Base-by-base conservation (phyloP, 2,329 filamentous ascomycete genomes). In the Aspergillus quadricinctus region DNA sequence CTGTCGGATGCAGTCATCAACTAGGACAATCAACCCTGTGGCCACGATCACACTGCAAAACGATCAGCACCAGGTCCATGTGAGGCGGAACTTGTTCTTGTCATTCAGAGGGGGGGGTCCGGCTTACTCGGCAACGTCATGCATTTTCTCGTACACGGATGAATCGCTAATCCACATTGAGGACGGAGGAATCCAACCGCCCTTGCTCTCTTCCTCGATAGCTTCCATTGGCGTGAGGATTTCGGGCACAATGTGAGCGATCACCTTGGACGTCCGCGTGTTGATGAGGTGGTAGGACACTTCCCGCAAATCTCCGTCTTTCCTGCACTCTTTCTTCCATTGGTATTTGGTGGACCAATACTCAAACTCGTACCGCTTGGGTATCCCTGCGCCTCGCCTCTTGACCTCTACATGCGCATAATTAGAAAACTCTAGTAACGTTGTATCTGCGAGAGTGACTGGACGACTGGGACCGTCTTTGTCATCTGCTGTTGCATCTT, bases 381-480 rank as follows among this genome's bases (percentile, higher is more conserved):
- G 81, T 48, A 81, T 78, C 63, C 84, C 86, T 51, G 82, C 78
- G 6, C 88, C 88, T 25, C 84, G 81, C 45, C 90, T 85, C 63
- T 83, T 86, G 51, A 99, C 77, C 62, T 96, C 89, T 43, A 97
- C 86, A 65, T 94, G 91, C 2, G 93, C 93, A 71, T 99, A 99
- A 77, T 97, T 99, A 63, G 91, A 95, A 72, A 97, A 99, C 71
- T 97, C 93, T 35, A 99, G 83, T 75, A 92, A 90, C 71, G 93
- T 89, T 37, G 83, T 88, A 72, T 96, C 91, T 56, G 87, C 89
- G 19, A 89, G 84, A 48, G 79, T 68, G 53, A 74, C 52, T 21
- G 57, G 55, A 31, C 54, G 57, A 57, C 60, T 50, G 10, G 55
- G 48, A 23, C 52, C 53, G 3, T 59, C 60, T 45, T 57, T 56